Evolutionary conservation across 73 alveolate species (phyloP), one percentile per base, ranked within the genome.

Genomic region (Paramecium caudatum): DNA sequence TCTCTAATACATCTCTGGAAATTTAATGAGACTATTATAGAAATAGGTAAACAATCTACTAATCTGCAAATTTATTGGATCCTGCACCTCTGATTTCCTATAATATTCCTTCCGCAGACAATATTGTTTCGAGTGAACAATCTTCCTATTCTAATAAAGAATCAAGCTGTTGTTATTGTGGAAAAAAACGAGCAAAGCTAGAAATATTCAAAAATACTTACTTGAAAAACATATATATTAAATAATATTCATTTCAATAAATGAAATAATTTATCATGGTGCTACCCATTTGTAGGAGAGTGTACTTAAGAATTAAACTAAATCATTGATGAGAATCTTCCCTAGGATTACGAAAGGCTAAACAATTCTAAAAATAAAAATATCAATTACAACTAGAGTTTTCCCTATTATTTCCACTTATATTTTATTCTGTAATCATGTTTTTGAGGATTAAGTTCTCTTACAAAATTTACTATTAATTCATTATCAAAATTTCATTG

Each of bases 81-180:
- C 88, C 88, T n/a, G 19, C n/a, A 17, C 88, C 88, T 43, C 43
- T 74, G 19, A 74, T 74, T 74, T 74, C 88, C 19, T 74, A 39
- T 12, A 74, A 39, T 21, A 74, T 74, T 23, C 43, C 43, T 39
- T 74, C 88, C 19, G 88, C 88, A 0, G 15, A 30, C 16, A 74
- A 74, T 5, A 74, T 74, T n/a, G 46, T 15, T 23, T 74, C 88
- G 10, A 74, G 43, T 37, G 49, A 30, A 7, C 88, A 74, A 39
- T 74, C 62, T 21, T 32, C 47, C 12, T 74, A 23, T 17, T 33
- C 62, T 37, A 74, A 43, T 47, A 74, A 39, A 8, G 46, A 19
- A 43, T 74, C 88, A n/a, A 74, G 46, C 32, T 74, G 55, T 43
- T 37, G 19, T 74, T 37, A 68, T 25, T 74, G 47, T 17, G 83